These are phyloP conservation scores for Wickerhamomyces alni DNA, from an alignment of 805 yeast species.

Conservation along the genomic window DNA sequence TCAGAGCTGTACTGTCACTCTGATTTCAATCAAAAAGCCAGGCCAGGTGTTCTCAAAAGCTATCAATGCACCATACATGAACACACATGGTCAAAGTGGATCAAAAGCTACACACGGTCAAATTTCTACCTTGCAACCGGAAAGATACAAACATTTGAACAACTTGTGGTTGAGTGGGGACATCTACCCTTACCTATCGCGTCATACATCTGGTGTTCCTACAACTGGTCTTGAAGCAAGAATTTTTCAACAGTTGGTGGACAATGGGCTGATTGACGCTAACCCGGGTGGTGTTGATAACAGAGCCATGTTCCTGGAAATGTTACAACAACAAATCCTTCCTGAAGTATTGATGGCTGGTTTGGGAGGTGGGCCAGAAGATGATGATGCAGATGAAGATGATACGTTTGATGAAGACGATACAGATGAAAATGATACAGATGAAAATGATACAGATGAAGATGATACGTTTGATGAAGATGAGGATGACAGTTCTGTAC, in stretches of 20 bases:
- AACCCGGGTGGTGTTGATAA: not conserved
- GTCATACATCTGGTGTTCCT: conserved; percentile 14
- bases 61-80: conserved; percentile 64
- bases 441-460: conserved; percentile 4
- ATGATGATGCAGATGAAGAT: conserved; percentile 14
- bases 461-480: not conserved
- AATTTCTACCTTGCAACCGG: conserved; percentile 44
- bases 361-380: conserved; percentile 4
- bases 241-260: not conserved
- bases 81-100: conserved; percentile 71
- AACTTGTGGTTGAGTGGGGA: conserved; percentile 59
- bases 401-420: conserved; percentile 18
- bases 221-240: not conserved
- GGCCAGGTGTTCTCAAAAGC: conserved; percentile 25
- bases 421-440: conserved; percentile 3
- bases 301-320: conserved; percentile 2
- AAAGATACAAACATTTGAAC: conserved; percentile 51
- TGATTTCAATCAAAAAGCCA: conserved; percentile 16
- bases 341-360: not conserved
- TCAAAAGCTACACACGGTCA: conserved; percentile 47
- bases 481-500: not conserved
- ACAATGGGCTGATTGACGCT: not conserved
- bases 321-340: conserved; percentile 8
- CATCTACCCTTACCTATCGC: conserved; percentile 40
- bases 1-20: conserved; percentile 26